Evolutionary conservation across 2,329 filamentous ascomycete species (phyloP).

Genomic region (Ascochyta viciae-villosae): DNA sequence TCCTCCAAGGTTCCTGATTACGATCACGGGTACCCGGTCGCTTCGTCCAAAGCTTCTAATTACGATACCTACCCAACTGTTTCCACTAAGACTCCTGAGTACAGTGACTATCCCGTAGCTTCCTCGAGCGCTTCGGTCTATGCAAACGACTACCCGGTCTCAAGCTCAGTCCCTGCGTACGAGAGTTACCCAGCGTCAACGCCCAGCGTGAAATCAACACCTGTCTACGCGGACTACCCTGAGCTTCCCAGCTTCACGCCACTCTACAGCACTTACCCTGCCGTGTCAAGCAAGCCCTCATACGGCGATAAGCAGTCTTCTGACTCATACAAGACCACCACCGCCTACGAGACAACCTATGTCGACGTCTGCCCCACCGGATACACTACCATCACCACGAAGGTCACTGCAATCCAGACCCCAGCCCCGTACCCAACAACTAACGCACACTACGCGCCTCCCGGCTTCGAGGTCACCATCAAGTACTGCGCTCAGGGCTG

Average conservation of each 20-base stretch:
- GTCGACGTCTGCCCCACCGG: conserved; percentile 45
- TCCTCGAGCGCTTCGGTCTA: not conserved
- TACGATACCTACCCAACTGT: not conserved
- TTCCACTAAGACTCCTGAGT: conserved; percentile 2
- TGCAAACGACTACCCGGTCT: not conserved
- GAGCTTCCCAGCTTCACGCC: conserved; percentile 20
- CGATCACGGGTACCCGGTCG: not conserved
- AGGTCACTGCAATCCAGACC: conserved; percentile 15
- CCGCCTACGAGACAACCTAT: conserved; percentile 39
- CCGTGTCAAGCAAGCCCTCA: conserved; percentile 14
- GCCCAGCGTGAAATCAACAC: conserved; percentile 10
- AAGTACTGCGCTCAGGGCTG: conserved; percentile 39
- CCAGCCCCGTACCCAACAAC: conserved; percentile 20
- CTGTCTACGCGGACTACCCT: conserved; percentile 17
- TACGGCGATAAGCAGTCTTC: conserved; percentile 14
- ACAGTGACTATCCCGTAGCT: not conserved
- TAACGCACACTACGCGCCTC: conserved; percentile 21
- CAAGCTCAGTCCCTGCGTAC: conserved; percentile 7
- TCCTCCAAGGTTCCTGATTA: not conserved
- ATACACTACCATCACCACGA: conserved; percentile 41
- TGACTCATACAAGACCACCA: conserved; percentile 19
- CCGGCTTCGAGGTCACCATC: conserved; percentile 37
- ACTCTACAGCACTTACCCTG: conserved; percentile 16
- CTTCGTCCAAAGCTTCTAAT: not conserved
- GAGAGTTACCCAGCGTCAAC: conserved; percentile 2